Base-by-base conservation (phyloP, 352 stramenopile genomes). In the Phytophthora brassicae region DNA sequence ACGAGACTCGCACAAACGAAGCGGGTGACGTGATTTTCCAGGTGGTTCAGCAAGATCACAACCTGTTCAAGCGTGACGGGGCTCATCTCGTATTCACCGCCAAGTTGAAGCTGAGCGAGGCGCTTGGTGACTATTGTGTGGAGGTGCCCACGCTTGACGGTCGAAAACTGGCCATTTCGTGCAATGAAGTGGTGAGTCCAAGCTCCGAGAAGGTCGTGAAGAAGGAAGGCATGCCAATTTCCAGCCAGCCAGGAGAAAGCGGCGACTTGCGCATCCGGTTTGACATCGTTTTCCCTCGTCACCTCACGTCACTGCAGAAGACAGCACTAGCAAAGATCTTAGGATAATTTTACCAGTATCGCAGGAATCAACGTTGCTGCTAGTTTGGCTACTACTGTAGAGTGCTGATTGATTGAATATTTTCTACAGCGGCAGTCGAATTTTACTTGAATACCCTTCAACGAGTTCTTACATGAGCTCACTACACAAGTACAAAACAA, bases 231-330 rank as follows among this genome's bases (percentile, higher is more conserved):
- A 99, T 99, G 96, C 95, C 97, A 11, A 68, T 97, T 26, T 87
- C 61, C 42, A 86, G 49, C 33, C 68, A 74, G 19, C 64, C 60
- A 48, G 70, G 56, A 14, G 67, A 75, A 24, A 95, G 89, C 57
- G 97, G 96, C 31, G 92, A 99, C 72, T 74, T 99, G 16, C 90
- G 94, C 60, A 86, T 99, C 55, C 97, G 87, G 42, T 98, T 98
- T 70, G 84, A 98, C 66, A 97, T 99, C 17, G 75, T 88, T 56
- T 99, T 99, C 67, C 97, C 96, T 31, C 95, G 95, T 64, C 79
- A 96, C 56, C 80, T 99, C 45, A 97, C 89, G 9, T 77, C 74
- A 7, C 73, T 97, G 12, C 95, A 99, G 74, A 98, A 97, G 75
- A 81, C 76, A 3, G 82, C 86, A n/a, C 67, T 94, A 19, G 68